Conservation (phyloP, 1,284 basidiomycete genomes). For the Naganishia liquefaciens region DNA sequence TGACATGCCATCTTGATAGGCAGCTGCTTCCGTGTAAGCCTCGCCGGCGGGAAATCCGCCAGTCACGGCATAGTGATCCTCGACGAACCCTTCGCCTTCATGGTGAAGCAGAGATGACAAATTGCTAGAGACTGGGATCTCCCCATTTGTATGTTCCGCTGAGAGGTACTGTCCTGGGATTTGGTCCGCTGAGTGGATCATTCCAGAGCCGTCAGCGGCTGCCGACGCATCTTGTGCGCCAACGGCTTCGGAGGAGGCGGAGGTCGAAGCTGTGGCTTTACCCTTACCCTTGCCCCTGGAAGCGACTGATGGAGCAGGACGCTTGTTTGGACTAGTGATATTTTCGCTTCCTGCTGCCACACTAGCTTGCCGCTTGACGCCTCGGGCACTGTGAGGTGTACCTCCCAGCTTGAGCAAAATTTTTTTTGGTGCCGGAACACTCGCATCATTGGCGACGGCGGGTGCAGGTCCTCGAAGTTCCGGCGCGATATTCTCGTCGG, state of each 20-base stretch:
- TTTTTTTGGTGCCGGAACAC: slow-evolving; percentile 9
- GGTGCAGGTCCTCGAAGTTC: slow-evolving; percentile 5
- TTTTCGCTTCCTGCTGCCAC: background rate
- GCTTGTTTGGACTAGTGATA: background rate
- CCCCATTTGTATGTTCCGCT: slow-evolving; percentile 3
- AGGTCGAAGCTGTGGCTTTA: slow-evolving; percentile 1
- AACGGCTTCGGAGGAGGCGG: background rate
- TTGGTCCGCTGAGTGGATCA: background rate
- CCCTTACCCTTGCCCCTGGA: slow-evolving; percentile 6
- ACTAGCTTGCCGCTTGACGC: slow-evolving; percentile 6
- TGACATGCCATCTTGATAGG: slow-evolving; percentile 4
- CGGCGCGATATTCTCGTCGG: slow-evolving; percentile 16
- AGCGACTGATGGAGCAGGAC: background rate
- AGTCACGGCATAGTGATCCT: slow-evolving; percentile 6
- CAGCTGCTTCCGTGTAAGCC: background rate
- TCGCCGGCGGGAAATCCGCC: background rate
- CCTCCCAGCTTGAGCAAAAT: slow-evolving; percentile 12
- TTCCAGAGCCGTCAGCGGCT: background rate
- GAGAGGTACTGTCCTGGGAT: slow-evolving; percentile 11
- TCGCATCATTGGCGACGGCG: background rate
- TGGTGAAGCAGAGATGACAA: slow-evolving; percentile 11
- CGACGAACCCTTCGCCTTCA: slow-evolving; percentile 8
- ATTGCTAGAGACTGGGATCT: slow-evolving; percentile 3
- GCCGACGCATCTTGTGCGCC: background rate
- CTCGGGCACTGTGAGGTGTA: slow-evolving; percentile 4